phyloP scores from a whole-genome alignment of 78 protist species.

The Chrysochromulina parva region DNA sequence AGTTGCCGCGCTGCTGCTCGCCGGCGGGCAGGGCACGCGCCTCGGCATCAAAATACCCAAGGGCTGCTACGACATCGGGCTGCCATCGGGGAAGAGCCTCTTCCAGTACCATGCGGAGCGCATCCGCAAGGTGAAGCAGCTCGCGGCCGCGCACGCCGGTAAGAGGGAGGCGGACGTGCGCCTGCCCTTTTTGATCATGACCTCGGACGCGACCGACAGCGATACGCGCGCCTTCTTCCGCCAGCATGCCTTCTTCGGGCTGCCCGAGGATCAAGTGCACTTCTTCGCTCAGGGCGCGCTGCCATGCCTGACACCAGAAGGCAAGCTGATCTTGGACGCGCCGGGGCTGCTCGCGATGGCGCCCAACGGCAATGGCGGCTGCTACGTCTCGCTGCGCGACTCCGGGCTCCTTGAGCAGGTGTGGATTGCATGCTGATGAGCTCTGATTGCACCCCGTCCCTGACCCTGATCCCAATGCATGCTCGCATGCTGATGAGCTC shows the following conservation, averaged over 20 bases:
- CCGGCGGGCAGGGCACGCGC: slow-evolving; percentile 69
- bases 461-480: too few relatives aligned
- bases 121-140: neutral
- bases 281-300: slow-evolving; percentile 40
- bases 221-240: slow-evolving; percentile 34
- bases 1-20: slow-evolving; percentile 47
- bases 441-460: too few relatives aligned
- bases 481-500: too few relatives aligned
- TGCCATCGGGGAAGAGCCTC: slow-evolving; percentile 44
- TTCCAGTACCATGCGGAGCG: slow-evolving; percentile 55
- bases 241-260: slow-evolving; percentile 28
- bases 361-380: slow-evolving; percentile 68
- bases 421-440: too few relatives aligned
- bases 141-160: neutral
- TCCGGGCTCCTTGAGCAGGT: neutral
- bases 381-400: neutral
- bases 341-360: slow-evolving; percentile 2
- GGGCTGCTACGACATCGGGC: slow-evolving; percentile 51
- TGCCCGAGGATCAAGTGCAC: neutral
- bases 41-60: slow-evolving; percentile 59
- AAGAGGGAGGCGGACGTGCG: neutral
- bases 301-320: slow-evolving; percentile 28
- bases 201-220: slow-evolving; percentile 23
- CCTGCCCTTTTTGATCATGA: slow-evolving; percentile 54
- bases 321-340: neutral